Evolutionary conservation across 495 filamentous ascomycete genomes (phyloP).

Genomic region (Xylaria castorea): DNA sequence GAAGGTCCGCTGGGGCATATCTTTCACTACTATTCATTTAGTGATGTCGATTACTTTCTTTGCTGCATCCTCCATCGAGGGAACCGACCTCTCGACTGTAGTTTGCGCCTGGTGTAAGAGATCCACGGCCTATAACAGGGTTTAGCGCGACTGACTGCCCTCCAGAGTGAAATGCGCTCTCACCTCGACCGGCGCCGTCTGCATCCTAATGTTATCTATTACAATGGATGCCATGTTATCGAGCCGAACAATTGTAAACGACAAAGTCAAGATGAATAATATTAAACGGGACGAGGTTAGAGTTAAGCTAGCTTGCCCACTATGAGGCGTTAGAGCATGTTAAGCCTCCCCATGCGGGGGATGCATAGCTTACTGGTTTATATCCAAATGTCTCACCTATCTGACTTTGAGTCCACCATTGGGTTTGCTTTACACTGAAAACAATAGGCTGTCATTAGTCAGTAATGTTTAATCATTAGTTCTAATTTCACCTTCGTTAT

Average conservation of each 20-base stretch:
- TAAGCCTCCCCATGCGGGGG: background rate
- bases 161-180: background rate
- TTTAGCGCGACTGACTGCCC: conserved; percentile 10
- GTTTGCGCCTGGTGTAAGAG: conserved; percentile 23
- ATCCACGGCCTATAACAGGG: conserved; percentile 19
- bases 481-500: background rate
- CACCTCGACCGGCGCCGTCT: conserved; percentile 9
- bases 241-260: background rate
- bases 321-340: background rate
- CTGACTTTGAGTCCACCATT: background rate
- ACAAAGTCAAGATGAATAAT: background rate
- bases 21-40: conserved; percentile 14
- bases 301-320: background rate
- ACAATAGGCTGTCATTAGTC: background rate
- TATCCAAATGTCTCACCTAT: background rate
- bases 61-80: background rate
- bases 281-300: background rate
- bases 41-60: background rate
- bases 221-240: conserved; percentile 7
- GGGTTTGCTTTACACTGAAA: background rate
- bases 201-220: conserved; percentile 1
- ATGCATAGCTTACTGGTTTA: background rate
- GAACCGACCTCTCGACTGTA: conserved; percentile 12
- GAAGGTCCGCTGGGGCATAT: conserved; percentile 4
- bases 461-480: background rate